phyloP scores from a whole-genome alignment of 441 rosid species.

The Arabidopsis hybrid region DNA sequence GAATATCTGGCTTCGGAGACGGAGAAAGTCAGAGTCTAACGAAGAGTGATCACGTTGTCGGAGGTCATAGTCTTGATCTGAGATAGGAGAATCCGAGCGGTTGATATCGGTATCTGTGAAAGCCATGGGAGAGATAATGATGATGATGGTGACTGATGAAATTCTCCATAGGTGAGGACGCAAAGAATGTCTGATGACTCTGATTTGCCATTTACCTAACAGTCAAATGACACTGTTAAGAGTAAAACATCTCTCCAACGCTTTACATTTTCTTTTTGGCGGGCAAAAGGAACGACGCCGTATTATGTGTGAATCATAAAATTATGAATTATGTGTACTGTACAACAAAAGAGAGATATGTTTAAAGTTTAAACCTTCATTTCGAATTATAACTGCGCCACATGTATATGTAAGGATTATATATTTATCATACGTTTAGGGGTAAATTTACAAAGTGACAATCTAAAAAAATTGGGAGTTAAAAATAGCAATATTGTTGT shows the following conservation, averaged over 20 bases:
- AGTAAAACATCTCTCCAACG: slow-evolving; percentile 29
- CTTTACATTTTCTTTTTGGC: neutral
- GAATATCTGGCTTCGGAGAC: slow-evolving; percentile 51
- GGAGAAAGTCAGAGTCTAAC: slow-evolving; percentile 46
- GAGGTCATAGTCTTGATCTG: slow-evolving; percentile 43
- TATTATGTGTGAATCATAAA: neutral
- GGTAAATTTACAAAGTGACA: slow-evolving; percentile 39
- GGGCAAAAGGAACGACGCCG: slow-evolving; percentile 1
- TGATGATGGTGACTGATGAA: slow-evolving; percentile 21
- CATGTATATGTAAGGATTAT: neutral
- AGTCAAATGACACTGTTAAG: slow-evolving; percentile 24
- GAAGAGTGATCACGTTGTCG: slow-evolving; percentile 42
- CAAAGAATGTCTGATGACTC: slow-evolving; percentile 30
- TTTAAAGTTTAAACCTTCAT: neutral
- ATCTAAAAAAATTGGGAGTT: slow-evolving; percentile 26
- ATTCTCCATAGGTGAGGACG: slow-evolving; percentile 22
- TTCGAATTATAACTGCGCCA: slow-evolving; percentile 16
- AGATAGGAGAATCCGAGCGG: slow-evolving; percentile 14
- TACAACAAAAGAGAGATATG: neutral
- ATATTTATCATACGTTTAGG: slow-evolving; percentile 25
- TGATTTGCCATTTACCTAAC: slow-evolving; percentile 39
- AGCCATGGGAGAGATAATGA: slow-evolving; percentile 16
- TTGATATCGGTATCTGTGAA: neutral
- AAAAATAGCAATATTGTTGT: slow-evolving; percentile 12
- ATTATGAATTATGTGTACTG: neutral